phyloP scores from a whole-genome alignment of 1,284 basidiomycete genomes.

The Apiotrichum brassicae region DNA sequence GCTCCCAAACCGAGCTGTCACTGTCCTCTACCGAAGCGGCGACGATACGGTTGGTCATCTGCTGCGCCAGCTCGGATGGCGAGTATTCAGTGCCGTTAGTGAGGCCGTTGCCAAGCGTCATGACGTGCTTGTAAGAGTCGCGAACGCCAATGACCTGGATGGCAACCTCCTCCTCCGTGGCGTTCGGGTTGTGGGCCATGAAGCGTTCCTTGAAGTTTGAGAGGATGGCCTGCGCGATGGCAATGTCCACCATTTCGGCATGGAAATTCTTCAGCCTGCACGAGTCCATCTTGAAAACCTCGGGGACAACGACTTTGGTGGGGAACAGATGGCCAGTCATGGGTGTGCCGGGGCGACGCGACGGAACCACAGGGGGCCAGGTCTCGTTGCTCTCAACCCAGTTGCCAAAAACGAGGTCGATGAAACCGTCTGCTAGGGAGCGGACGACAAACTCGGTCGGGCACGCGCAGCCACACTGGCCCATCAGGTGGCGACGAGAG shows the following conservation, averaged over 20 bases:
- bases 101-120: constrained; percentile 15
- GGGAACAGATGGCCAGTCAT: constrained; percentile 49
- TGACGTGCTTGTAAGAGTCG: constrained; percentile 21
- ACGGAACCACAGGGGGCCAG: constrained; percentile 35
- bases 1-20: constrained; percentile 1
- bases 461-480: constrained; percentile 20
- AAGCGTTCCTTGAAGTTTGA: constrained; percentile 11
- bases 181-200: constrained; percentile 56
- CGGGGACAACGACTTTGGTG: constrained; percentile 51
- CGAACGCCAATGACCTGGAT: constrained; percentile 50
- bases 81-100: constrained; percentile 1
- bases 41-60: constrained; percentile 18
- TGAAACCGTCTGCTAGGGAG: constrained; percentile 58
- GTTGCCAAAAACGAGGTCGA: constrained; percentile 59
- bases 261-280: constrained; percentile 58
- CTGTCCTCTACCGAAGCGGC: constrained; percentile 3
- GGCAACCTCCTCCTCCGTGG: constrained; percentile 56
- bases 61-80: constrained; percentile 12
- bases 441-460: constrained; percentile 43
- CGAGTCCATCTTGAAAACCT: constrained; percentile 77
- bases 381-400: constrained; percentile 33
- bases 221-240: constrained; percentile 66
- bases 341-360: constrained; percentile 37
- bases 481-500: constrained; percentile 27
- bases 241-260: constrained; percentile 67